These are phyloP conservation scores for Coemansia sp. DNA, from an alignment of 192 early-diverging fungal genomes.

Conservation along the genomic window DNA sequence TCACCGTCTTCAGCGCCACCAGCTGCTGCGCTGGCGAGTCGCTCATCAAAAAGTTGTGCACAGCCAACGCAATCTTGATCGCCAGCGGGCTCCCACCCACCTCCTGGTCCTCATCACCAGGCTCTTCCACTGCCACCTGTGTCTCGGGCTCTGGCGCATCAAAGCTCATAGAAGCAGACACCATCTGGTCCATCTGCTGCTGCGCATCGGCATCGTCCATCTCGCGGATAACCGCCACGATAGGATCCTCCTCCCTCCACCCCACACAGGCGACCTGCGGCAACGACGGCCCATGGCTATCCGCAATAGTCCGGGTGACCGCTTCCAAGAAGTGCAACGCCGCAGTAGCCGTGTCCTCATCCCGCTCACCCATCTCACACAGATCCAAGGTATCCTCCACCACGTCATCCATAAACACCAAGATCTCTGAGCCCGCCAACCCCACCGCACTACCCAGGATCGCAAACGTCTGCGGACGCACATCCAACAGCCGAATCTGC, in stretches of 20 bases:
- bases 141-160: not conserved
- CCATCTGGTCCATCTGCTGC: not conserved
- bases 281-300: not conserved
- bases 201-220: conserved; percentile 14
- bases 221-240: conserved; percentile 15
- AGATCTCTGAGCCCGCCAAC: conserved; percentile 19
- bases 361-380: conserved; percentile 14
- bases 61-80: conserved; percentile 30
- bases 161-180: not conserved
- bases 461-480: conserved; percentile 22
- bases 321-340: conserved; percentile 29
- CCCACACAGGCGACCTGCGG: not conserved
- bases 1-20: conserved; percentile 33
- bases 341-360: not conserved
- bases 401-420: conserved; percentile 41
- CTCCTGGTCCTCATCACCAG: not conserved
- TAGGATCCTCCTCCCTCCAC: conserved; percentile 11
- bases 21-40: conserved; percentile 27
- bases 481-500: conserved; percentile 23
- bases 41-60: conserved; percentile 20
- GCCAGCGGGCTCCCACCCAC: conserved; percentile 20
- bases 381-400: conserved; percentile 42
- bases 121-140: not conserved
- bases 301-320: conserved; percentile 19
- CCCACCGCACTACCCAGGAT: conserved; percentile 20